Evolutionary conservation across 2,329 filamentous ascomycete genomes (phyloP).

Genomic region (Aspergillus sp.): DNA sequence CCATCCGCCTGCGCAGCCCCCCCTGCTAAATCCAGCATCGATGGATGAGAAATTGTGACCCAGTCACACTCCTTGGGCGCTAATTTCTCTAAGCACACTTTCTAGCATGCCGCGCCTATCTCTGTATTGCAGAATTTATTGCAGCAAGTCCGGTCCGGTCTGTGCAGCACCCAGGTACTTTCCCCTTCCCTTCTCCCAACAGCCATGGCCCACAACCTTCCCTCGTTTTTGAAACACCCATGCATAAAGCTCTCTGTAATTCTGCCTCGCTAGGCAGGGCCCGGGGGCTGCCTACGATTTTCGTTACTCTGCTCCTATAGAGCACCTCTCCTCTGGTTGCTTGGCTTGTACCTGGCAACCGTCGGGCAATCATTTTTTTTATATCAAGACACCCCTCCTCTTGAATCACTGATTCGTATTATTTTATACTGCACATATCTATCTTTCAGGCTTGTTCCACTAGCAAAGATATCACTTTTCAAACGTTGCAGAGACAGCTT

Average conservation of each 20-base stretch:
- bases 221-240: slow-evolving; percentile 23
- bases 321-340: slow-evolving; percentile 27
- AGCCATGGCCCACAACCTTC: slow-evolving; percentile 14
- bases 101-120: slow-evolving; percentile 24
- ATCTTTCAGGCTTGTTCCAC: not conserved
- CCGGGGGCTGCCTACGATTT: slow-evolving; percentile 27
- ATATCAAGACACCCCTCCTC: slow-evolving; percentile 23
- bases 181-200: slow-evolving; percentile 14
- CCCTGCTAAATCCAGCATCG: slow-evolving; percentile 12
- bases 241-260: slow-evolving; percentile 24
- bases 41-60: slow-evolving; percentile 21
- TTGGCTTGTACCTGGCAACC: slow-evolving; percentile 22
- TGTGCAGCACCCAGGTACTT: slow-evolving; percentile 18
- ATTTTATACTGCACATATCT: slow-evolving; percentile 15
- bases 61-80: slow-evolving; percentile 30
- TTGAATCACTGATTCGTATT: slow-evolving; percentile 22
- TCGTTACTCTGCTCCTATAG: slow-evolving; percentile 26
- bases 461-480: not conserved
- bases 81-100: slow-evolving; percentile 28
- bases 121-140: slow-evolving; percentile 28
- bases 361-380: slow-evolving; percentile 9
- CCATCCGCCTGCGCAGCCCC: slow-evolving; percentile 11
- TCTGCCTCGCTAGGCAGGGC: slow-evolving; percentile 39
- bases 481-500: not conserved
- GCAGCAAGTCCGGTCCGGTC: slow-evolving; percentile 26